Evolutionary conservation across 805 yeast species (phyloP), one percentile per base, ranked within the genome.

Genomic region (Kuraishia capsulata): DNA sequence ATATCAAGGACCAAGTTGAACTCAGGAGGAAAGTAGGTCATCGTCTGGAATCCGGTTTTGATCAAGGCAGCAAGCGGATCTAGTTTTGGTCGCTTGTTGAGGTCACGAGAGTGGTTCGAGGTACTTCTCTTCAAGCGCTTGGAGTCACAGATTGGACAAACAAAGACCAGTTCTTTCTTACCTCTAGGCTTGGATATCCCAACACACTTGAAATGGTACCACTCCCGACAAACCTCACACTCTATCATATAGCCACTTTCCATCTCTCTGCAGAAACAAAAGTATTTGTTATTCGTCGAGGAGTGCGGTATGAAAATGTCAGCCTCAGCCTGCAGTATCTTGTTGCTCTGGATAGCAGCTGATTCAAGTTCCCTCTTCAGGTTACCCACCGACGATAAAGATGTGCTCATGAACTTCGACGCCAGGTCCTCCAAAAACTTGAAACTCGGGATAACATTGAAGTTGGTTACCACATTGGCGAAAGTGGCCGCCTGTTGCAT

Each of bases 131-230:
- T 28, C 31, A 11, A 39, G 16, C 29, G 19, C 3, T 44, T 52
- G 42, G 51, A 53, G 47, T 72, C 73, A 53, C 86, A 78, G 19
- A 76, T 47, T 1, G 80, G 71, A 56, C 86, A 78, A 11, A 66
- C 54, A 45, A 67, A 78, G 9, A n/a, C 56, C 62, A 26, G 61
- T 54, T 3, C 45, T 47, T 14, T 44, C 48, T 26, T 40, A 44
- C 26, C 41, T 41, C 31, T 28, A 20, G 35, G 23, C 10, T 33
- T 26, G 25, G 19, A 42, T 30, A 64, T 50, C 37, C 67, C 68
- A 33, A 81, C 62, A 54, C 89, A 81, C 13, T 56, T 57, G 34
- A 71, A 67, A 51, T 81, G 89, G 49, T 73, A 81, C 88, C 88
- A 80, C 48, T 80, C 86, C 38, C 69, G 64, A 53, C 90, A 82